A percentile compares a stretch with the other conserved stretches of the same genome.
Conservation (phyloP, 116 monocot genomes). For the Posidonia oceanica region DNA sequence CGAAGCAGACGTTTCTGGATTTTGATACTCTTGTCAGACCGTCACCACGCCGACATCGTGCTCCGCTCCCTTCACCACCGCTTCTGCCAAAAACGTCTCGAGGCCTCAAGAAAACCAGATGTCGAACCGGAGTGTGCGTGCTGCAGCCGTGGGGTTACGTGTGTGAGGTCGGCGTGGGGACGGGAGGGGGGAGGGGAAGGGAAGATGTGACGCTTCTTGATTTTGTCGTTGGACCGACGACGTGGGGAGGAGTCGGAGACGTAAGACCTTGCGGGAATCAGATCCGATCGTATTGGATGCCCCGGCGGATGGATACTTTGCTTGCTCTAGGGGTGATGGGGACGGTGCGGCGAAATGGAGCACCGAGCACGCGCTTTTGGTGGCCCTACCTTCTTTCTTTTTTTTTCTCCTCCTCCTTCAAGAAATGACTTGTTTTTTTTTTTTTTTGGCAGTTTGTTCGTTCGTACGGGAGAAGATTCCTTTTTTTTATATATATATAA, state of each 20-base stretch:
- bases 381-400: not conserved
- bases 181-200: too few species aligned
- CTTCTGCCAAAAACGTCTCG: not conserved
- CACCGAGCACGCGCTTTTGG: not conserved
- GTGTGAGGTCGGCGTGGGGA: not conserved
- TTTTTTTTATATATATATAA: too few species aligned
- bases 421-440: too few species aligned
- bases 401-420: too few species aligned
- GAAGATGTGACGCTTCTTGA: too few species aligned
- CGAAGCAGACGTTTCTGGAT: not conserved
- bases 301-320: too few species aligned
- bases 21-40: not conserved
- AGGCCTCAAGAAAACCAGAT: not conserved
- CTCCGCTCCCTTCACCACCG: not conserved
- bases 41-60: not conserved
- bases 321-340: too few species aligned
- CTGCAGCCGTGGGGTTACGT: too few species aligned
- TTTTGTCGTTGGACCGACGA: not conserved
- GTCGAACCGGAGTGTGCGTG: too few species aligned
- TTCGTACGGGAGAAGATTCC: too few species aligned
- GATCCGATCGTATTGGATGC: not conserved
- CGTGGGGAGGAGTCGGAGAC: not conserved
- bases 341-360: not conserved
- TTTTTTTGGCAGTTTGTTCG: too few species aligned
- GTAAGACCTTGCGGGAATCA: not conserved